Evolutionary conservation across 2,329 filamentous ascomycete genomes (phyloP).

Genomic region (Fusarium compactum): DNA sequence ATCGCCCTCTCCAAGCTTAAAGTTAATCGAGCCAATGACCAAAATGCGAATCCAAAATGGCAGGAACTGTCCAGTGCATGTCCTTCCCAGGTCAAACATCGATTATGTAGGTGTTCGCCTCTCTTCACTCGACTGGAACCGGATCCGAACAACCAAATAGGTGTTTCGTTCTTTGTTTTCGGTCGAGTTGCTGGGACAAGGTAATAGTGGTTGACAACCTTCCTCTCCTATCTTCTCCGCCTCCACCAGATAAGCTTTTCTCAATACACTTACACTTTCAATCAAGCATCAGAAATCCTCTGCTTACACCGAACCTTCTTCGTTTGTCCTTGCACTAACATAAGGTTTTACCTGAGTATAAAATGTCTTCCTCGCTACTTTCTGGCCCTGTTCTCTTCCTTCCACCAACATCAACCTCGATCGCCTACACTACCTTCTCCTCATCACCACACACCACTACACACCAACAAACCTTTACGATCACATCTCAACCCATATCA

Average conservation of each 20-base stretch:
- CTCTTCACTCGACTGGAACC: too few species aligned
- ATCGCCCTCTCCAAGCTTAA: neutral
- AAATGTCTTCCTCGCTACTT: neutral
- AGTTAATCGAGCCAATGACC: neutral
- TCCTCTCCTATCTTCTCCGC: neutral
- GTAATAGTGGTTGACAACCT: fast-evolving
- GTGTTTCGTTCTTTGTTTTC: neutral
- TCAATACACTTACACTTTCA: neutral
- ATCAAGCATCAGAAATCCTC: neutral
- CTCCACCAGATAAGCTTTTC: neutral
- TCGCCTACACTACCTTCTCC: neutral
- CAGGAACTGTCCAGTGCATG: neutral
- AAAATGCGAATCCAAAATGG: fast-evolving
- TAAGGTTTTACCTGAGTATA: neutral
- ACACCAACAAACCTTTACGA: too few species aligned
- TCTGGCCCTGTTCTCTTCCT: neutral
- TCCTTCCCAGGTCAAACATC: fast-evolving
- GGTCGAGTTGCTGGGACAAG: neutral
- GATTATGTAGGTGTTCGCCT: neutral
- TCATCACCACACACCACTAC: neutral
- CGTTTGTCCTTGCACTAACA: neutral
- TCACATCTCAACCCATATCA: neutral
- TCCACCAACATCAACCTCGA: neutral
- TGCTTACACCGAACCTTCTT: neutral
- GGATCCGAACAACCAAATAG: fast-evolving